Conservation (phyloP, 2,329 filamentous ascomycete genomes). For the Penicillium sp. region DNA sequence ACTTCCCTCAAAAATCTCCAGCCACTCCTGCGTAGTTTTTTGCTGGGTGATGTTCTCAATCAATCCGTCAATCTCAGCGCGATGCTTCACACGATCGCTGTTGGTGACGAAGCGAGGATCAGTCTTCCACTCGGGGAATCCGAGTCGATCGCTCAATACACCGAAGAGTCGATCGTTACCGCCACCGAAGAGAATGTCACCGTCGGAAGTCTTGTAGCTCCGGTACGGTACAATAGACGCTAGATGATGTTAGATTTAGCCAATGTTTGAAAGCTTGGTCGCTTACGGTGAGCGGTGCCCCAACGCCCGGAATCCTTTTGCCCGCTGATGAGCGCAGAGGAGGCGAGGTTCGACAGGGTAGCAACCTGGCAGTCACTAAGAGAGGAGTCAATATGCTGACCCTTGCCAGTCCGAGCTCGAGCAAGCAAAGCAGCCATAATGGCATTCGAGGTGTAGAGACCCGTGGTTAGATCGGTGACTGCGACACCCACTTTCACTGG, state of each 20-base stretch:
- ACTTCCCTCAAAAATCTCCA: conserved; percentile 77
- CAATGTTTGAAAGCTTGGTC: background rate
- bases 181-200: conserved; percentile 60
- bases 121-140: conserved; percentile 54
- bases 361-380: conserved; percentile 94
- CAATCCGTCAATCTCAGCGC: conserved; percentile 68
- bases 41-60: conserved; percentile 72
- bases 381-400: conserved; percentile 88
- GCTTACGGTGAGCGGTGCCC: conserved; percentile 88
- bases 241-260: conserved; percentile 39
- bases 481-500: conserved; percentile 97
- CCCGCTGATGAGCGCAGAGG: conserved; percentile 82
- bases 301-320: conserved; percentile 83
- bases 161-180: conserved; percentile 61
- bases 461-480: conserved; percentile 92
- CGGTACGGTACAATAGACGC: conserved; percentile 96
- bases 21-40: conserved; percentile 83
- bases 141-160: conserved; percentile 55
- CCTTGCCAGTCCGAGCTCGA: conserved; percentile 67
- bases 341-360: conserved; percentile 91
- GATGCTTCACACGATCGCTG: conserved; percentile 58
- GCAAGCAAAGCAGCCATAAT: conserved; percentile 90
- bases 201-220: conserved; percentile 65
- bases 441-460: conserved; percentile 88
- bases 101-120: conserved; percentile 58